These are phyloP conservation scores for Apophysomyces variabilis DNA, from an alignment of 371 early-diverging fungal species.

Conservation along the genomic window DNA sequence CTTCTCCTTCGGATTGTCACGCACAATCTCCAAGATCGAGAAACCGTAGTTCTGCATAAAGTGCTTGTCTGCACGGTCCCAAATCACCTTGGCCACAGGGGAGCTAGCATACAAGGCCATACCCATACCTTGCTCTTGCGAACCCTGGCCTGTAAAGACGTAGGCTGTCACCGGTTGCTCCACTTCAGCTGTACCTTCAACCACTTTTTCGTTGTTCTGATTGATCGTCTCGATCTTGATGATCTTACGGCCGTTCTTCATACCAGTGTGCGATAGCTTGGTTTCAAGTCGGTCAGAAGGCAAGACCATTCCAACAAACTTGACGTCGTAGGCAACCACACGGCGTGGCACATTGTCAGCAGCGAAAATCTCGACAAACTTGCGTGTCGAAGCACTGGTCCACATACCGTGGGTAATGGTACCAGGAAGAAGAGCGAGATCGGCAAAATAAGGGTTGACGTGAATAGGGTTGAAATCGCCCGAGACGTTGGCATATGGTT, in stretches of 20 bases:
- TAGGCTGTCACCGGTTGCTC: slow-evolving; percentile 92
- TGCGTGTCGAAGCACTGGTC: slow-evolving; percentile 94
- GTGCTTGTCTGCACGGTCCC: slow-evolving; percentile 93
- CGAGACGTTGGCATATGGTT: slow-evolving; percentile 87
- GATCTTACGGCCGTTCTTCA: slow-evolving; percentile 96
- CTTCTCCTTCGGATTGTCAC: slow-evolving; percentile 84
- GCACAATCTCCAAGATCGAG: slow-evolving; percentile 94
- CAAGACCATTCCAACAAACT: slow-evolving; percentile 86
- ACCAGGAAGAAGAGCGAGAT: slow-evolving; percentile 89
- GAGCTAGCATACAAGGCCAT: slow-evolving; percentile 92
- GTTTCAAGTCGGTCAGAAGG: slow-evolving; percentile 88
- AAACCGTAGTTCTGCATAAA: slow-evolving; percentile 89
- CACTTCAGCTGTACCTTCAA: slow-evolving; percentile 92
- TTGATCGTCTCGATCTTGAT: slow-evolving; percentile 92
- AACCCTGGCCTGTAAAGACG: slow-evolving; percentile 97
- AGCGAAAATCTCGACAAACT: slow-evolving; percentile 93
- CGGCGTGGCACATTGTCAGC: slow-evolving; percentile 94
- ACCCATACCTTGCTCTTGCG: slow-evolving; percentile 96
- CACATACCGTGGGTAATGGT: slow-evolving; percentile 99
- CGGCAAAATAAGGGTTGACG: slow-evolving; percentile 96
- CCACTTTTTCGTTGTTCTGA: slow-evolving; percentile 85
- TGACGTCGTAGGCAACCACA: slow-evolving; percentile 81
- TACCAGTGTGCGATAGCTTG: slow-evolving; percentile 92
- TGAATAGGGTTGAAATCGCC: slow-evolving; percentile 97
- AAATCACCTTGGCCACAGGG: slow-evolving; percentile 83